Conservation (phyloP, 2,329 filamentous ascomycete species). For the Leptographium flavum region DNA sequence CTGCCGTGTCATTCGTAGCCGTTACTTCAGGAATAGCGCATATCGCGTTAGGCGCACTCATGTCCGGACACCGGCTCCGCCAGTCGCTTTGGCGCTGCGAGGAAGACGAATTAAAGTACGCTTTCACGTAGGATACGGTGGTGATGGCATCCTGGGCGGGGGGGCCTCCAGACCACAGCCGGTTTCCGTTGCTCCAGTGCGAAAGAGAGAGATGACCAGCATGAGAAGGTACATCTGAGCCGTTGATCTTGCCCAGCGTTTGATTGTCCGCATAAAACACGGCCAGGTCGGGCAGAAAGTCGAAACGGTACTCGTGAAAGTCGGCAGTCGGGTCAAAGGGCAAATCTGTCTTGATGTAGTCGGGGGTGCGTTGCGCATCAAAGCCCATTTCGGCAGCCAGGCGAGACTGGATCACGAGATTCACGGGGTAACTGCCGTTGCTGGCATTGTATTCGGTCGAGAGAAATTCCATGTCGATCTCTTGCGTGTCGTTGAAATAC, state of each 20-base stretch:
- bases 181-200: slow-evolving; percentile 68
- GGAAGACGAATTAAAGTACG: slow-evolving; percentile 62
- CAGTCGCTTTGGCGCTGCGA: slow-evolving; percentile 24
- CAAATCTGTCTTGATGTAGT: slow-evolving; percentile 42
- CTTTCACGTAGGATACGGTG: slow-evolving; percentile 56
- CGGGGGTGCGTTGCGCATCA: slow-evolving; percentile 44
- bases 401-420: slow-evolving; percentile 61
- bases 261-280: slow-evolving; percentile 54
- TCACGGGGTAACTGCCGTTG: slow-evolving; percentile 43
- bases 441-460: slow-evolving; percentile 44
- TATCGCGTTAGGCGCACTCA: slow-evolving; percentile 21
- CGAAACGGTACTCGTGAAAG: slow-evolving; percentile 71
- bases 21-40: slow-evolving; percentile 36
- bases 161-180: slow-evolving; percentile 56
- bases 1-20: slow-evolving; percentile 18
- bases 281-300: slow-evolving; percentile 50
- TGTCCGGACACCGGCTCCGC: slow-evolving; percentile 25
- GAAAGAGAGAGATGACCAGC: slow-evolving; percentile 56
- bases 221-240: slow-evolving; percentile 40
- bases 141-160: slow-evolving; percentile 47
- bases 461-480: slow-evolving; percentile 71
- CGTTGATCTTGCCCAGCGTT: slow-evolving; percentile 40
- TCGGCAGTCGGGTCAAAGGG: slow-evolving; percentile 49
- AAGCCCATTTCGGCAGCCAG: slow-evolving; percentile 43
- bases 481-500: slow-evolving; percentile 67